Evolutionary conservation across 2,329 filamentous ascomycete species (phyloP).

Genomic region (Fusarium multiceps): DNA sequence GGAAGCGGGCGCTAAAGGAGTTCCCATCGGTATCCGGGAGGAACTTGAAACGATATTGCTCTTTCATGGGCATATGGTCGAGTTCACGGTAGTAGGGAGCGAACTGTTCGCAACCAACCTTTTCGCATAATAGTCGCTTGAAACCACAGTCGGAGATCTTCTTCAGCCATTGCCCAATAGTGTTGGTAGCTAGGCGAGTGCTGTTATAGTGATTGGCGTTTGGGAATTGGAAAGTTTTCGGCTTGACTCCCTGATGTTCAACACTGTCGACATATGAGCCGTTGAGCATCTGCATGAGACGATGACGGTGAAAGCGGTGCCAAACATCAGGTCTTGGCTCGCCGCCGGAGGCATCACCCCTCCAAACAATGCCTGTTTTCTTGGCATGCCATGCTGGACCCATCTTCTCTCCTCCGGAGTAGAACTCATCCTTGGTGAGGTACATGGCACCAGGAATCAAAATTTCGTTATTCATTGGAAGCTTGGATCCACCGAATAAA

Average conservation of each 20-base stretch:
- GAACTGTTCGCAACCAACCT: slow-evolving; percentile 55
- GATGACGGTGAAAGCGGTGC: slow-evolving; percentile 77
- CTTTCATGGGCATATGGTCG: slow-evolving; percentile 55
- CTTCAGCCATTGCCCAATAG: slow-evolving; percentile 56
- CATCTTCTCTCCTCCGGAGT: slow-evolving; percentile 65
- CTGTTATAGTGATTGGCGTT: slow-evolving; percentile 57
- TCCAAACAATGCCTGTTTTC: slow-evolving; percentile 68
- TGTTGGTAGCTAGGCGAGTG: slow-evolving; percentile 46
- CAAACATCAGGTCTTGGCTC: slow-evolving; percentile 66
- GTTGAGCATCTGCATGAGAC: slow-evolving; percentile 76
- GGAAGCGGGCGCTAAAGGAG: slow-evolving; percentile 71
- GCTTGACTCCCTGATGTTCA: slow-evolving; percentile 55
- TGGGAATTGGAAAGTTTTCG: slow-evolving; percentile 63
- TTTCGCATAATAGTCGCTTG: slow-evolving; percentile 53
- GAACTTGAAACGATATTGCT: slow-evolving; percentile 70
- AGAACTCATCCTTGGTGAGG: slow-evolving; percentile 66
- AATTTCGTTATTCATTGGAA: slow-evolving; percentile 72
- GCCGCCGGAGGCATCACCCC: slow-evolving; percentile 73
- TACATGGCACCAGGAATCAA: slow-evolving; percentile 75
- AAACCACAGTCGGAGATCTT: slow-evolving; percentile 59
- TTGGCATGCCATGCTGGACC: slow-evolving; percentile 71
- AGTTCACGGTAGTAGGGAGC: slow-evolving; percentile 51
- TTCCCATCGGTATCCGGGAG: slow-evolving; percentile 79
- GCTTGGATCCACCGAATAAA: slow-evolving; percentile 71
- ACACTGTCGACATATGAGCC: slow-evolving; percentile 64